Conservation (phyloP, 2,329 filamentous ascomycete species). For the Ophiosphaerella narmari region DNA sequence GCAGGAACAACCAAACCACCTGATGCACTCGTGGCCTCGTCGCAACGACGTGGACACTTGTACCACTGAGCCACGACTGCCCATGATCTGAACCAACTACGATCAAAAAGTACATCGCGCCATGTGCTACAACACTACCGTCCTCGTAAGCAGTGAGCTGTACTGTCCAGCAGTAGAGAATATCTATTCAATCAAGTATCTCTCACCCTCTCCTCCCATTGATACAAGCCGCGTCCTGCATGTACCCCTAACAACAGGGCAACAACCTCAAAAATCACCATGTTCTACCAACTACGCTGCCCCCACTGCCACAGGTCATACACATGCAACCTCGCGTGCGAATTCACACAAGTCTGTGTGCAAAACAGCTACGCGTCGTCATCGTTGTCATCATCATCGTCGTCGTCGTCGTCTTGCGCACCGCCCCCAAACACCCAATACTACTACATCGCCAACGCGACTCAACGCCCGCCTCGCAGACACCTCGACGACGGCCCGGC, state of each 20-base stretch:
- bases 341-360: not conserved
- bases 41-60: constrained; percentile 1
- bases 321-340: not conserved
- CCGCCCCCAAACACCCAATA: not conserved
- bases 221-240: not conserved
- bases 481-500: not conserved
- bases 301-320: not conserved
- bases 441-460: not conserved
- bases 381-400: too few species aligned
- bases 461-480: not conserved
- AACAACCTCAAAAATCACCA: not conserved
- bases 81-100: not conserved
- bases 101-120: not conserved
- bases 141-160: not conserved
- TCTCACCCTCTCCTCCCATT: not conserved
- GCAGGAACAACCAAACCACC: not conserved
- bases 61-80: constrained; percentile 9
- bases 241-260: not conserved
- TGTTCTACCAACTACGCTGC: constrained; percentile 4
- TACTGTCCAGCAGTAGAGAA: too few species aligned
- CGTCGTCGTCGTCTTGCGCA: not conserved
- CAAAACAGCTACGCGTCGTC: not conserved
- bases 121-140: constrained; percentile 8
- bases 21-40: not conserved
- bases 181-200: not conserved